Evolutionary conservation across 495 filamentous ascomycete species (phyloP).

Genomic region (Neurospora sublineolata): DNA sequence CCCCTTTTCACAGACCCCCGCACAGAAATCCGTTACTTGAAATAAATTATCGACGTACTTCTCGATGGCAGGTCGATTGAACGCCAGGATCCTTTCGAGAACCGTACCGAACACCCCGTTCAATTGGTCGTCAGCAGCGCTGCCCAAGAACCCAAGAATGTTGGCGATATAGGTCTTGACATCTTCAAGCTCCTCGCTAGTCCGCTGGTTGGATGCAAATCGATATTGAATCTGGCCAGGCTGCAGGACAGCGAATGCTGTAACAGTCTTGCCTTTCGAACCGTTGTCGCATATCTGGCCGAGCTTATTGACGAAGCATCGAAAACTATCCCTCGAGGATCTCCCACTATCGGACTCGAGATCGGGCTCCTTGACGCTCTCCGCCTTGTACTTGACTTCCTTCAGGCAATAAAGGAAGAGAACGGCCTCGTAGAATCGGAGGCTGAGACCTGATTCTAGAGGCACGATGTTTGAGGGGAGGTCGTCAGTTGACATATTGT

Average conservation of each 20-base stretch:
- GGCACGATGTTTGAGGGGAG: not conserved
- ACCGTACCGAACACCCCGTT: not conserved
- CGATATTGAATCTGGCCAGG: constrained; percentile 13
- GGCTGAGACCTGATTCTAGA: constrained; percentile 2
- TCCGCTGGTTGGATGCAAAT: constrained; percentile 14
- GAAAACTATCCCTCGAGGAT: constrained; percentile 3
- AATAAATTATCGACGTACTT: not conserved
- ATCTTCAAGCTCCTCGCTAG: not conserved
- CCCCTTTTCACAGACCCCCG: not conserved
- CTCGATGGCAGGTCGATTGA: not conserved
- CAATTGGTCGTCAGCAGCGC: not conserved
- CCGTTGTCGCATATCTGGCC: constrained; percentile 17
- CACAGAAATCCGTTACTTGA: no score
- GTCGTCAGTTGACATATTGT: not conserved
- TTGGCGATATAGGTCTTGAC: not conserved
- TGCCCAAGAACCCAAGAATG: constrained; percentile 6
- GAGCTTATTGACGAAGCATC: constrained; percentile 19
- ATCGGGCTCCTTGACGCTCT: constrained; percentile 3
- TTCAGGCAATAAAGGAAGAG: constrained; percentile 9
- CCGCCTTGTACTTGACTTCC: not conserved
- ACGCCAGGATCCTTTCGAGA: not conserved
- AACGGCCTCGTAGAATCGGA: constrained; percentile 15
- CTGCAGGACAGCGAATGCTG: constrained; percentile 10
- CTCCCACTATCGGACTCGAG: constrained; percentile 2
- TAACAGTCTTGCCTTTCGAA: constrained; percentile 9